Conservation (phyloP, 441 rosid genomes). For the Jatropha podagrica region DNA sequence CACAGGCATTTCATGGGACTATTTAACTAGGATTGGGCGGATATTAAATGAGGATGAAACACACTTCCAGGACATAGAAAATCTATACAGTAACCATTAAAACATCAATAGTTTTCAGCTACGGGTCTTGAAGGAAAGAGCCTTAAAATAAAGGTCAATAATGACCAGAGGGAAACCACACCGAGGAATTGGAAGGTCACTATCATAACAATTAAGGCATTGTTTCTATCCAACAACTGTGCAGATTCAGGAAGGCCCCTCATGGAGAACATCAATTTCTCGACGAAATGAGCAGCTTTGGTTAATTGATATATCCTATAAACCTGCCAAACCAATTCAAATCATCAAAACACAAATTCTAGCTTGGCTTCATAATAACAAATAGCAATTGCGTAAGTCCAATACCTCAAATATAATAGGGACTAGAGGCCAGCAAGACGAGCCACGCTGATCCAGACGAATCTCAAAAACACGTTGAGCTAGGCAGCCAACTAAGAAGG, state of each 20-base stretch:
- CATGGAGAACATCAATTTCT: constrained; percentile 65
- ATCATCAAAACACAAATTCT: constrained; percentile 9
- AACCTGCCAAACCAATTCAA: constrained; percentile 46
- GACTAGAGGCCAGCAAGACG: constrained; percentile 84
- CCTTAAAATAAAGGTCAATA: constrained; percentile 71
- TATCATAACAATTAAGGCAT: constrained; percentile 62
- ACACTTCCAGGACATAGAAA: neutral
- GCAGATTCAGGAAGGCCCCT: constrained; percentile 54
- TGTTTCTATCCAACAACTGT: constrained; percentile 49
- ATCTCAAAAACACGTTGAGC: constrained; percentile 67
- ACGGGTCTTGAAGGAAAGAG: constrained; percentile 90
- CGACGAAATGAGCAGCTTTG: constrained; percentile 70
- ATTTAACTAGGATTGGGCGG: neutral
- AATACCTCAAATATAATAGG: constrained; percentile 85
- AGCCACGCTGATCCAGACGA: constrained; percentile 45
- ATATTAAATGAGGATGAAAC: neutral
- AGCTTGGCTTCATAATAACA: constrained; percentile 4
- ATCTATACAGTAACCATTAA: constrained; percentile 15
- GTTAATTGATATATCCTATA: constrained; percentile 83
- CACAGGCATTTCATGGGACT: no score
- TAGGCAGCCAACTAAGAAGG: constrained; percentile 68
- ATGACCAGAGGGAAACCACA: constrained; percentile 81
- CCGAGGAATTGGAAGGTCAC: constrained; percentile 70
- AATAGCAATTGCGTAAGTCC: neutral
- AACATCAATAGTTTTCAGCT: constrained; percentile 59